Conservation (phyloP, 2,329 filamentous ascomycete genomes). For the Tolypocladium album region DNA sequence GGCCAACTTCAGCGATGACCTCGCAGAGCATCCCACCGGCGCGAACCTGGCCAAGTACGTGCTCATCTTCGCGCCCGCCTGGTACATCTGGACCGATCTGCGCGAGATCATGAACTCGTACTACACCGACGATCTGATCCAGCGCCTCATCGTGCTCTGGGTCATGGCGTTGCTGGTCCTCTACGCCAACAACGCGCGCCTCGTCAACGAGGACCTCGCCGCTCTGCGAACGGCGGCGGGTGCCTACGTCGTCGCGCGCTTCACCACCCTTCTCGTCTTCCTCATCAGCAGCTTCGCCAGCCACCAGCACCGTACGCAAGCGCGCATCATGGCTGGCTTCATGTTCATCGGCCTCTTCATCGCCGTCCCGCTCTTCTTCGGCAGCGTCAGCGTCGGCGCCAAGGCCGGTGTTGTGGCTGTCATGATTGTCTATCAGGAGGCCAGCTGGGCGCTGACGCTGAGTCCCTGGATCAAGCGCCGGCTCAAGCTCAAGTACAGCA, state of each 20-base stretch:
- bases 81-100: conserved; percentile 39
- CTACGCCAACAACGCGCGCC: conserved; percentile 35
- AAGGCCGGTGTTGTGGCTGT: conserved; percentile 32
- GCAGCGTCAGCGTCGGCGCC: conserved; percentile 23
- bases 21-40: conserved; percentile 33
- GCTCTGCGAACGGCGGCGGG: conserved; percentile 34
- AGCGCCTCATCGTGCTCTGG: conserved; percentile 37
- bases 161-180: conserved; percentile 37
- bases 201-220: conserved; percentile 28
- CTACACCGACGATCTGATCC: conserved; percentile 37
- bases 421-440: conserved; percentile 29
- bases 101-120: conserved; percentile 41
- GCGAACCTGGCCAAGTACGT: conserved; percentile 34
- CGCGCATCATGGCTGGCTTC: conserved; percentile 29
- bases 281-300: conserved; percentile 32
- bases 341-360: conserved; percentile 30
- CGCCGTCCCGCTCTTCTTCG: conserved; percentile 31
- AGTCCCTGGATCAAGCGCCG: conserved; percentile 31
- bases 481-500: conserved; percentile 31
- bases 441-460: conserved; percentile 31
- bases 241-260: conserved; percentile 33
- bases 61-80: conserved; percentile 35
- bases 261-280: conserved; percentile 28
- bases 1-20: conserved; percentile 37
- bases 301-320: conserved; percentile 34